These are phyloP conservation scores for Aspergillus clavatus DNA, from an alignment of 2,329 filamentous ascomycete species.

Conservation along the genomic window DNA sequence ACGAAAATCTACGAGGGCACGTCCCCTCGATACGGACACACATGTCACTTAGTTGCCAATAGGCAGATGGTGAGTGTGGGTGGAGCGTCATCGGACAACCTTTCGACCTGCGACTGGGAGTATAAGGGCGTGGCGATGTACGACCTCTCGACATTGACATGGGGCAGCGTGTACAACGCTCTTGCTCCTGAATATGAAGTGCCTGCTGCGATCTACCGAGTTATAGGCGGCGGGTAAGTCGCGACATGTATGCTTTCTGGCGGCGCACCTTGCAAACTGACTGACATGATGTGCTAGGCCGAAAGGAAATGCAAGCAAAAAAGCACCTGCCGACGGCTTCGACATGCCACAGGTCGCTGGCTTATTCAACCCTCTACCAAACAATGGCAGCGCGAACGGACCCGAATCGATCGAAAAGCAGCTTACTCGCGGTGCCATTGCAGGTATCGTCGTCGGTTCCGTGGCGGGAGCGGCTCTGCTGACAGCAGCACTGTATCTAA, in stretches of 20 bases:
- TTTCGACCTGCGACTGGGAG: constrained; percentile 30
- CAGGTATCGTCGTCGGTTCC: neutral
- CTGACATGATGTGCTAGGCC: neutral
- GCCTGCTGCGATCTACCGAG: constrained; percentile 15
- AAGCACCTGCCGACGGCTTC: neutral
- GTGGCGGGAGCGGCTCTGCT: neutral
- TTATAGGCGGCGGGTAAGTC: constrained; percentile 26
- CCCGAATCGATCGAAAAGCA: neutral
- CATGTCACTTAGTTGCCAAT: constrained; percentile 38
- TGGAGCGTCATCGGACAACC: constrained; percentile 17
- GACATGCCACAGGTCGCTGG: neutral
- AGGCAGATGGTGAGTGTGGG: constrained; percentile 43
- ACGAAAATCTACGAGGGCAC: constrained; percentile 33
- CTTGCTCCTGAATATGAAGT: constrained; percentile 24
- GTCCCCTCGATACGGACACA: constrained; percentile 38
- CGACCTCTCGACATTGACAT: constrained; percentile 26
- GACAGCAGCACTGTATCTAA: neutral
- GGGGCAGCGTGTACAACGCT: constrained; percentile 28
- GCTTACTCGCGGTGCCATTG: neutral
- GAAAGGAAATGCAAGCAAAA: neutral
- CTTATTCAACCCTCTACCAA: neutral
- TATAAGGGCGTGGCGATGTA: constrained; percentile 27
- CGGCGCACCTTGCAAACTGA: neutral
- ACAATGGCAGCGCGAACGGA: neutral
- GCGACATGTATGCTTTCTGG: too few relatives aligned